Evolutionary conservation across 257 asterid genomes (phyloP).

Genomic region (Gardenia jasminoides): DNA sequence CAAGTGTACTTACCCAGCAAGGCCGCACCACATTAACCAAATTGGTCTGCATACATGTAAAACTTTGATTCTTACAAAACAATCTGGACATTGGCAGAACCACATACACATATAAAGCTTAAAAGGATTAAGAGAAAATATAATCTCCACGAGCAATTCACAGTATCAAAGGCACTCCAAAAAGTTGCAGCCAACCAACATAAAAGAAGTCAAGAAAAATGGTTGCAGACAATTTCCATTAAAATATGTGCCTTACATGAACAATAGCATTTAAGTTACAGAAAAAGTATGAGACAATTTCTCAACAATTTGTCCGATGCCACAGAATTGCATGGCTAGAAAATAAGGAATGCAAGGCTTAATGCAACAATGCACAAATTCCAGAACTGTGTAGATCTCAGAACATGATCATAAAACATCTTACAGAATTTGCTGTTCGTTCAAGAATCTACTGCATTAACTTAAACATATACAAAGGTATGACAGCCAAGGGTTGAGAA

Average conservation of each 20-base stretch:
- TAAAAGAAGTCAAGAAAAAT: neutral
- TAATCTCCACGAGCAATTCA: neutral
- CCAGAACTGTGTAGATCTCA: neutral
- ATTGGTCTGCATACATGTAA: constrained; percentile 47
- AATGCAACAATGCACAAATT: neutral
- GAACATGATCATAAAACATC: neutral
- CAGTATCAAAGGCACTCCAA: neutral
- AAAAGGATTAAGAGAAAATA: neutral
- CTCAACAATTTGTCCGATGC: neutral
- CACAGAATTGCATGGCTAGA: neutral
- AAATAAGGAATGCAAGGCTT: neutral
- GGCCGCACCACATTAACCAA: constrained; percentile 77
- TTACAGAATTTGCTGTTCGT: neutral
- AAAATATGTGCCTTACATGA: neutral
- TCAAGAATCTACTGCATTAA: neutral
- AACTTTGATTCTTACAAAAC: constrained; percentile 11
- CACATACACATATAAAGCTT: neutral
- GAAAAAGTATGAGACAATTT: neutral
- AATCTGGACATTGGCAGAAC: neutral
- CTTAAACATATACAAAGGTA: neutral
- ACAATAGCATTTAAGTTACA: neutral
- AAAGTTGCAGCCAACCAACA: neutral
- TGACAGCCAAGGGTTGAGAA: neutral
- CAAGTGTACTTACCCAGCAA: constrained; percentile 88
- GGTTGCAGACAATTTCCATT: neutral